A percentile compares a stretch with the other conserved stretches of the same genome.
Evolutionary conservation across 1,139 yeast genomes (phyloP).

Genomic region (Arxiozyma telluris): DNA sequence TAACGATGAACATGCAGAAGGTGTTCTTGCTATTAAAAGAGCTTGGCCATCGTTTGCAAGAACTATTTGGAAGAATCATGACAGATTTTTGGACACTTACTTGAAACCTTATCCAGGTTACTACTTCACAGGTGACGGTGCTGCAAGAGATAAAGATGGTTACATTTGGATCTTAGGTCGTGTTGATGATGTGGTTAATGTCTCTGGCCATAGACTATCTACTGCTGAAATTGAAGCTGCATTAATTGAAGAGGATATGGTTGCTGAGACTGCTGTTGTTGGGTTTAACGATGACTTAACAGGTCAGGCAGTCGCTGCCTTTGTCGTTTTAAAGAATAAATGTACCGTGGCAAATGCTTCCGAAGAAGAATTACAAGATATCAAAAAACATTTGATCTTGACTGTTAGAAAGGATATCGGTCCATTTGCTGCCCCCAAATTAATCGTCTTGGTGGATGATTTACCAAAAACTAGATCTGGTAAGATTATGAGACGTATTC

Average conservation of each 20-base stretch:
- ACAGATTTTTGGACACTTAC: conserved; percentile 61
- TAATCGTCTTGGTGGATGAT: conserved; percentile 62
- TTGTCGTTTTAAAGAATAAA: conserved; percentile 54
- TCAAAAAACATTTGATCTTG: conserved; percentile 59
- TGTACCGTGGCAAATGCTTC: conserved; percentile 31
- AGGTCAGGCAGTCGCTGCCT: conserved; percentile 78
- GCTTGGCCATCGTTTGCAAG: conserved; percentile 79
- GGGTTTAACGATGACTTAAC: conserved; percentile 76
- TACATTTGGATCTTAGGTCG: conserved; percentile 75
- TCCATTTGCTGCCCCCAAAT: conserved; percentile 76
- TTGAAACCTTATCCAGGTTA: conserved; percentile 59
- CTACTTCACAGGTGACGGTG: conserved; percentile 77
- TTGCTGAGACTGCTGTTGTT: conserved; percentile 72
- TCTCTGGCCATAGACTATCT: conserved; percentile 70
- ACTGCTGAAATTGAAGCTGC: conserved; percentile 82
- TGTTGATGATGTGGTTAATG: conserved; percentile 77
- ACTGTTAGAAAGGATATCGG: conserved; percentile 76
- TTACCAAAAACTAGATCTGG: conserved; percentile 81
- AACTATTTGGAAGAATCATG: conserved; percentile 64
- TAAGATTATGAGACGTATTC: conserved; percentile 75
- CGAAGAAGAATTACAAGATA: conserved; percentile 42
- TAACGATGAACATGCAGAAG: conserved; percentile 55
- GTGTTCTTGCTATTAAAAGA: conserved; percentile 60
- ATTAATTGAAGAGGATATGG: conserved; percentile 56
- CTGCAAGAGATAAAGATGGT: conserved; percentile 70